phyloP scores from a whole-genome alignment of 768 basidiomycete species.

The Tulasnella sp. region DNA sequence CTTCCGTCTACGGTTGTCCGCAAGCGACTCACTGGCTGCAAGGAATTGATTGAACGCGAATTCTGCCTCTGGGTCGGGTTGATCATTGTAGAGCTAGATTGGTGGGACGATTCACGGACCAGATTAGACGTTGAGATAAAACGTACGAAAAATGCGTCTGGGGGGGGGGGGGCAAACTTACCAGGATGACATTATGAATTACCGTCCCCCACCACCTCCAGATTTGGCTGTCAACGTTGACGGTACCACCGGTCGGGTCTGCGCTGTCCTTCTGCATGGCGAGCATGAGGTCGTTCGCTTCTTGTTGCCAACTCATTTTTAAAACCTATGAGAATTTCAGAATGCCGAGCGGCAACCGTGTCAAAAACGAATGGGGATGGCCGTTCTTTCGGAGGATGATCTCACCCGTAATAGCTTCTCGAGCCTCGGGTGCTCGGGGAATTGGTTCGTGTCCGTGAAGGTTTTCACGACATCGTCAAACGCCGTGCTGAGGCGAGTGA shows the following conservation, averaged over 20 bases:
- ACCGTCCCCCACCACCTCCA: conserved; percentile 13
- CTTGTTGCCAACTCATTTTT: not conserved
- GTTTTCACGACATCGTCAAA: not conserved
- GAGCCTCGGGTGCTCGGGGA: not conserved
- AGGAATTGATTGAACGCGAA: not conserved
- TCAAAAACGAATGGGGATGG: not conserved
- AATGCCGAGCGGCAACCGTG: not conserved
- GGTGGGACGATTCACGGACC: not conserved
- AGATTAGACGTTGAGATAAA: not conserved
- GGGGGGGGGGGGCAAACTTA: not conserved
- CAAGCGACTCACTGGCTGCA: not conserved
- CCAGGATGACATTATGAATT: not conserved
- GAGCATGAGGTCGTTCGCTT: not conserved
- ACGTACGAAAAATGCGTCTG: not conserved
- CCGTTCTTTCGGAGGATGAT: not conserved
- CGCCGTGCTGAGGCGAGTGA: not conserved
- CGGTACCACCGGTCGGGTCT: not conserved
- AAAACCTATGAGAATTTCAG: not conserved
- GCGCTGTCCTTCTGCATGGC: not conserved
- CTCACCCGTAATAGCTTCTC: not conserved
- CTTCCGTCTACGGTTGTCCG: not conserved
- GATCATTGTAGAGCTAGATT: not conserved
- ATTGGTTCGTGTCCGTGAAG: not conserved
- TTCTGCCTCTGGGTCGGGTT: not conserved
- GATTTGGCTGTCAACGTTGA: conserved; percentile 1